Conservation (phyloP, 495 filamentous ascomycete species). For the Lasiosphaeriaceae sp. region DNA sequence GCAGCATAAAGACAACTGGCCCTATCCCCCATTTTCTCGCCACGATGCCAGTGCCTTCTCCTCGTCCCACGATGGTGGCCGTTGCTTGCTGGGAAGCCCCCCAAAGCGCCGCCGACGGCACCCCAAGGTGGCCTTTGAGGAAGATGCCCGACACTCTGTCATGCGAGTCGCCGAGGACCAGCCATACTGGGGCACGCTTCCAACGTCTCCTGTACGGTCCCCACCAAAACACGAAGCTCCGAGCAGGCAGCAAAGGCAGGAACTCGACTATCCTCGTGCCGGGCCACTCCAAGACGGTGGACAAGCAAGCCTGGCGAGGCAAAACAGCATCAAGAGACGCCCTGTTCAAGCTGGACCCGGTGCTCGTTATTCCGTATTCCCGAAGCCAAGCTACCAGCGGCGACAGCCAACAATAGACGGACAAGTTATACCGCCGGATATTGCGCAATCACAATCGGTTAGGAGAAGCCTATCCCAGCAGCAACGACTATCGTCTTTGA, state of each 20-base stretch:
- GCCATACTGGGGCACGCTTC: constrained; percentile 14
- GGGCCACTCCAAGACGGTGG: not conserved
- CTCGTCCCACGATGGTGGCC: constrained; percentile 8
- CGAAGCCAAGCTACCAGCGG: constrained; percentile 6
- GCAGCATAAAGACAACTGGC: constrained; percentile 6
- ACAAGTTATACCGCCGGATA: constrained; percentile 26
- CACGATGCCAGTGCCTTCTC: not conserved
- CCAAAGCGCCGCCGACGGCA: constrained; percentile 8
- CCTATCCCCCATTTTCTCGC: constrained; percentile 2
- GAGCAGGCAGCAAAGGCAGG: not conserved
- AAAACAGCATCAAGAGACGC: constrained; percentile 7
- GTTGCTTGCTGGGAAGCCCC: constrained; percentile 18
- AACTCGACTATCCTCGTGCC: not conserved
- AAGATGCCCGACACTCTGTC: not conserved
- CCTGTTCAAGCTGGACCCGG: constrained; percentile 6
- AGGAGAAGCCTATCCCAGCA: constrained; percentile 37
- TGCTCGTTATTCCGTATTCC: constrained; percentile 16
- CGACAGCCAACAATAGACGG: constrained; percentile 11
- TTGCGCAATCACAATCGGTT: constrained; percentile 32
- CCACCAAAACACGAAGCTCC: constrained; percentile 1
- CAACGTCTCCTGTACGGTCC: constrained; percentile 7
- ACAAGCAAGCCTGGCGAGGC: not conserved
- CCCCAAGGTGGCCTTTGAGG: constrained; percentile 1
- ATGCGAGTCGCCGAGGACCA: not conserved
- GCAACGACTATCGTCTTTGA: constrained; percentile 28